Percentiles rank a stretch among this genome's conserved stretches.
phyloP scores from a whole-genome alignment of 805 yeast genomes.

The Saccharomycopsis javanensis region DNA sequence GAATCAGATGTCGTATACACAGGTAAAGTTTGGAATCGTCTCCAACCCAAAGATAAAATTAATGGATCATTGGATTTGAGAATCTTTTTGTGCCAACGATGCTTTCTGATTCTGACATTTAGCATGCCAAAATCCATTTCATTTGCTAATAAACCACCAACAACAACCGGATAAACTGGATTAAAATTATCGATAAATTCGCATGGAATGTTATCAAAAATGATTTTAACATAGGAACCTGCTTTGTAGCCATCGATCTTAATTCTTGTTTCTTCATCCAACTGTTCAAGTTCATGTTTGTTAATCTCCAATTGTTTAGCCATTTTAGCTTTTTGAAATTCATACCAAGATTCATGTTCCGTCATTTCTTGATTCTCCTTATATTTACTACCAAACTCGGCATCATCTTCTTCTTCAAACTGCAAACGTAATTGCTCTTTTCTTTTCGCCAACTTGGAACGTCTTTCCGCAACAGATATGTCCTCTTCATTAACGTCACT shows the following conservation, averaged over 20 bases:
- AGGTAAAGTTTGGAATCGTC: slow-evolving; percentile 95
- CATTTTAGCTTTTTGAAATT: slow-evolving; percentile 92
- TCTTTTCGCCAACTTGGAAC: slow-evolving; percentile 36
- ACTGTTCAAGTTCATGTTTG: slow-evolving; percentile 60
- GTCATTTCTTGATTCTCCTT: slow-evolving; percentile 59
- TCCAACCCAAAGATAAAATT: slow-evolving; percentile 91
- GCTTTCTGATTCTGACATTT: slow-evolving; percentile 92
- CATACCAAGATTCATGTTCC: slow-evolving; percentile 96
- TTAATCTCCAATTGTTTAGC: slow-evolving; percentile 93
- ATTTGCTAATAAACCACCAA: slow-evolving; percentile 86
- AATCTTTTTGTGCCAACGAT: slow-evolving; percentile 97
- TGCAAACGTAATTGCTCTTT: slow-evolving; percentile 84
- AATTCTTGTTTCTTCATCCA: slow-evolving; percentile 69
- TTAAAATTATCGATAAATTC: slow-evolving; percentile 84
- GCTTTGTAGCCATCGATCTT: slow-evolving; percentile 87
- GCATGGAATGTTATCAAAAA: slow-evolving; percentile 74
- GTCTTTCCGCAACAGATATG: slow-evolving; percentile 15
- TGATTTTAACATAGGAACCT: slow-evolving; percentile 87
- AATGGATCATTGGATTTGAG: slow-evolving; percentile 93
- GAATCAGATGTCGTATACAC: slow-evolving; percentile 95
- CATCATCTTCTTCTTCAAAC: slow-evolving; percentile 67
- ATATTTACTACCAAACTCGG: slow-evolving; percentile 29
- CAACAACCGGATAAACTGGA: slow-evolving; percentile 72
- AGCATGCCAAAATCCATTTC: slow-evolving; percentile 89
- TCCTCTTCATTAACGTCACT: slow-evolving; percentile 32